These are phyloP conservation scores for Wickerhamomyces queroliae DNA, from an alignment of 805 yeast genomes.

Conservation along the genomic window DNA sequence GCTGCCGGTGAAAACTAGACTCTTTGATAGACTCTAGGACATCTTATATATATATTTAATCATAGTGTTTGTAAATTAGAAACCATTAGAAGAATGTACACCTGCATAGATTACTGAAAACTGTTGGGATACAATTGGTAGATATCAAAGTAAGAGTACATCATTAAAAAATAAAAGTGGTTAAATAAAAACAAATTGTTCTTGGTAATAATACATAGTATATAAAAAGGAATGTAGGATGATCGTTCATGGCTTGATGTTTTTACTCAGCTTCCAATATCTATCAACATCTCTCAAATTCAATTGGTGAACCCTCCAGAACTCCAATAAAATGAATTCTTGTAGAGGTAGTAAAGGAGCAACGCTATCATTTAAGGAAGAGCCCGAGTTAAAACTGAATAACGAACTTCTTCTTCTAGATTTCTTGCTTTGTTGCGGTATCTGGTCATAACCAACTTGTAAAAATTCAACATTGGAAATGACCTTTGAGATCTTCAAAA, in stretches of 20 bases:
- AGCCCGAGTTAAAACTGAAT: slow-evolving; percentile 16
- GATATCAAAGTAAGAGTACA: too few species aligned
- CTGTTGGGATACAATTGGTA: too few species aligned
- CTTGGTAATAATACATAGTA: too few species aligned
- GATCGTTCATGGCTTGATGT: neutral
- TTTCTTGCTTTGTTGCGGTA: slow-evolving; percentile 14
- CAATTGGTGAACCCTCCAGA: slow-evolving; percentile 63
- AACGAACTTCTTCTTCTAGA: slow-evolving; percentile 22
- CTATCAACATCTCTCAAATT: slow-evolving; percentile 59
- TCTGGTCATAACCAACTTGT: slow-evolving; percentile 50
- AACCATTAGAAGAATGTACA: too few species aligned
- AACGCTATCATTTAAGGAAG: slow-evolving; percentile 21
- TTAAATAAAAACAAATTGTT: too few species aligned
- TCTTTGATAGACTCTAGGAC: neutral
- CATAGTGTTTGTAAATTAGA: neutral
- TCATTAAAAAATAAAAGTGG: too few species aligned
- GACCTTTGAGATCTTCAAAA: slow-evolving; percentile 58
- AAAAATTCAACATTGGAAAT: slow-evolving; percentile 62
- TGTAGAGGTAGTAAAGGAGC: slow-evolving; percentile 30
- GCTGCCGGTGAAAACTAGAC: neutral
- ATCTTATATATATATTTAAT: neutral
- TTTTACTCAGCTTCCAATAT: slow-evolving; percentile 66
- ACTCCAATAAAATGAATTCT: slow-evolving; percentile 56
- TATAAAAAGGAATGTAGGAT: too few species aligned
- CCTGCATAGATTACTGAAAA: too few species aligned